Evolutionary conservation across 345 rosid species (phyloP), one percentile per base, ranked within the genome.

Genomic region (Adansonia digitata): DNA sequence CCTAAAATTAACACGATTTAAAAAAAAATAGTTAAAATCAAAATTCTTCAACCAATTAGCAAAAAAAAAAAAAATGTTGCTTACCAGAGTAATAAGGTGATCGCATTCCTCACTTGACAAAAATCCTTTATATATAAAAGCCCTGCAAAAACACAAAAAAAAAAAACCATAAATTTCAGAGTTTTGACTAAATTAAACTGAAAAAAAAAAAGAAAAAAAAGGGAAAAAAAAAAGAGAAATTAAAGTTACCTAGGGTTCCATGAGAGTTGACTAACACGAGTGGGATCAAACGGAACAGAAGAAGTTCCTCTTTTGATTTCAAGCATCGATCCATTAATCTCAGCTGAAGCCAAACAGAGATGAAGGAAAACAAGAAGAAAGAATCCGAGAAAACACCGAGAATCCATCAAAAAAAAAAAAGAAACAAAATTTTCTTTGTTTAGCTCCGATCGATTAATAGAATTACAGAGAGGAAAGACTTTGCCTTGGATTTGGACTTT

Each of bases 191-290:
- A 74, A 51, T 5, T 0, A 18, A 24, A 42, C 13, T 0, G 31
- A 0, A 56, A 56, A 56, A 24, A 43, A 59, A 2, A 2, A 8
- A 10, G 5, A 39, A 11, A 5, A 2, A 7, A 1, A 26, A 7
- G 68, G 57, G 11, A 43, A 2, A 9, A n/a, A 22, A 7, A 42
- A 0, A 57, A 27, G 2, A 74, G 72, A 43, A 60, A 27, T 46
- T 75, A 14, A 31, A 43, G 34, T 49, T 64, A 91, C 98, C 98
- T 90, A 46, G 98, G 98, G 34, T 55, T 76, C 98, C 97, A 92
- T 5, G 97, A 92, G 77, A 94, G 94, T 79, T 88, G 94, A 77
- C 88, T 89, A 77, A 92, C 98, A 53, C 86, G 86, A 46, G 91
- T 82, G 27, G 97, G 98, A 85, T 94, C 97, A 76, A 92, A 88